Evolutionary conservation across 805 yeast species (phyloP).

Genomic region (Jamesozyma rosinii): DNA sequence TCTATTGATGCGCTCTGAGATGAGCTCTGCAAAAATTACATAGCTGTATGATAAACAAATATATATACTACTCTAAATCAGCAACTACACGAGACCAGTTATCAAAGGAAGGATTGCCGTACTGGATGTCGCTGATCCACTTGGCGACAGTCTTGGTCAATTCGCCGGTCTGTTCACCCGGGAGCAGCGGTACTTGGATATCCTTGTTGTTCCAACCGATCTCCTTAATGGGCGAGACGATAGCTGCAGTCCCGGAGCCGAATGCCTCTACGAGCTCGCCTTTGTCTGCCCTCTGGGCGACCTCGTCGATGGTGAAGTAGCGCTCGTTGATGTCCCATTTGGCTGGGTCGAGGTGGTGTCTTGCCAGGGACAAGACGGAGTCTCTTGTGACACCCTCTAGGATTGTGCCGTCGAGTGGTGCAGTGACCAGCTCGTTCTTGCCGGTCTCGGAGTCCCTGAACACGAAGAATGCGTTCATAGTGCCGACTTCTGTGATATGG

Average conservation of each 20-base stretch:
- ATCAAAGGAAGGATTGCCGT: slow-evolving; percentile 65
- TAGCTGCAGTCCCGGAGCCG: slow-evolving; percentile 97
- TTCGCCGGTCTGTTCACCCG: slow-evolving; percentile 69
- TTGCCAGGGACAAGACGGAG: slow-evolving; percentile 68
- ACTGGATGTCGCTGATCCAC: slow-evolving; percentile 85
- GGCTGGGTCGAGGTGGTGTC: slow-evolving; percentile 56
- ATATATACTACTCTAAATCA: too few relatives aligned
- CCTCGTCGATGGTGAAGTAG: slow-evolving; percentile 70
- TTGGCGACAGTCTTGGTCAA: slow-evolving; percentile 65
- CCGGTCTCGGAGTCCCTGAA: slow-evolving; percentile 65
- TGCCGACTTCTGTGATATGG: slow-evolving; percentile 88
- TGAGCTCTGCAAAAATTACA: too few relatives aligned
- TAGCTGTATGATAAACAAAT: too few relatives aligned
- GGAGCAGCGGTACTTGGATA: slow-evolving; percentile 67
- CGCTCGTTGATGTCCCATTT: slow-evolving; percentile 85
- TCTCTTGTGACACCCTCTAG: slow-evolving; percentile 94
- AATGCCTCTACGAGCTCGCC: slow-evolving; percentile 89
- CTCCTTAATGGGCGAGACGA: slow-evolving; percentile 83
- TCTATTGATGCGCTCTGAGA: too few relatives aligned
- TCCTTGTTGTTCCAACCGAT: slow-evolving; percentile 69
- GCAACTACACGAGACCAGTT: slow-evolving; percentile 37
- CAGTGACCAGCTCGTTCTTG: slow-evolving; percentile 83
- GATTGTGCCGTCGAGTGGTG: slow-evolving; percentile 94
- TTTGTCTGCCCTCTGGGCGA: slow-evolving; percentile 60
- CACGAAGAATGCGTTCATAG: slow-evolving; percentile 89